These are phyloP conservation scores for Santalum album DNA, from an alignment of 164 flowering plant species.

Conservation along the genomic window DNA sequence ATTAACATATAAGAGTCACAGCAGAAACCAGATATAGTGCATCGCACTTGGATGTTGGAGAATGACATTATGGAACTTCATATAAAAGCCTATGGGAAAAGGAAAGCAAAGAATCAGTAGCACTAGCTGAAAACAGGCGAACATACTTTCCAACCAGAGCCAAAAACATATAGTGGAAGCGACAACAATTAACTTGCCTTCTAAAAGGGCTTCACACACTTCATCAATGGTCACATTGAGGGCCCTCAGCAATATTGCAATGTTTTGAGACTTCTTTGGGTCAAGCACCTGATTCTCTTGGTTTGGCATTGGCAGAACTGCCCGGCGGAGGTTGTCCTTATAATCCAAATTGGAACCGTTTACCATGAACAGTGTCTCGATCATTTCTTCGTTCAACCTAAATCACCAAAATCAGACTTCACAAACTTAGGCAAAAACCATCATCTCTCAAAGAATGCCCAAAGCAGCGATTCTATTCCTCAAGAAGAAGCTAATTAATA, in stretches of 20 bases:
- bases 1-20: too few species aligned
- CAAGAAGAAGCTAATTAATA: too few species aligned
- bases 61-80: too few species aligned
- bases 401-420: conserved; percentile 13
- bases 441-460: background rate
- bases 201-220: conserved; percentile 83
- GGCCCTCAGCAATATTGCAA: conserved; percentile 76
- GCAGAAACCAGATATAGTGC: too few species aligned
- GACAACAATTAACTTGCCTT: too few species aligned
- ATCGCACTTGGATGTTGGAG: too few species aligned
- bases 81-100: too few species aligned
- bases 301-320: conserved; percentile 36
- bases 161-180: too few species aligned
- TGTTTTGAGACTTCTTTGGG: conserved; percentile 87
- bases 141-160: too few species aligned
- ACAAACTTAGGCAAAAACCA: background rate
- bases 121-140: too few species aligned
- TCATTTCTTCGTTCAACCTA: conserved; percentile 95
- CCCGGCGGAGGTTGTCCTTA: conserved; percentile 35
- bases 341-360: conserved; percentile 28
- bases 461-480: too few species aligned
- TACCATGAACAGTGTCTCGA: conserved; percentile 66
- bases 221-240: conserved; percentile 84
- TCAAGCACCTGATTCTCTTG: conserved; percentile 79
- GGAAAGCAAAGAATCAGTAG: too few species aligned